Conservation (phyloP, 2,329 filamentous ascomycete genomes). For the Nectriaceae sp. region DNA sequence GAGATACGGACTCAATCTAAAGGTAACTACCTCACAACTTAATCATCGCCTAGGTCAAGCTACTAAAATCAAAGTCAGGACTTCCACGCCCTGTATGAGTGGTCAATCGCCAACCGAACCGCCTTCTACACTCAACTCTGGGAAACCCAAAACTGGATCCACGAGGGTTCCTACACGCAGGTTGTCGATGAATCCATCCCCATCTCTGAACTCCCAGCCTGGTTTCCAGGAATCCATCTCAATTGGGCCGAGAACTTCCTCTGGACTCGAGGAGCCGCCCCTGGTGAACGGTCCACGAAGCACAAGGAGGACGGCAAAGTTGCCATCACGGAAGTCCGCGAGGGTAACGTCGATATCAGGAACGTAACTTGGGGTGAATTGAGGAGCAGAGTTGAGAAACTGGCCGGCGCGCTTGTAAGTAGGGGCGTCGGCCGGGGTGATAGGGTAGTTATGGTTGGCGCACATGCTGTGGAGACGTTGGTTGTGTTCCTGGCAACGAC, state of each 20-base stretch:
- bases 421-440: slow-evolving; percentile 71
- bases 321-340: slow-evolving; percentile 72
- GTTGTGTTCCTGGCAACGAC: slow-evolving; percentile 69
- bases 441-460: slow-evolving; percentile 72
- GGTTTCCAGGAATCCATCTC: slow-evolving; percentile 74
- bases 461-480: slow-evolving; percentile 74
- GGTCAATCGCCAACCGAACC: slow-evolving; percentile 61
- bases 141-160: slow-evolving; percentile 59
- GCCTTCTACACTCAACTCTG: slow-evolving; percentile 70
- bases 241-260: slow-evolving; percentile 84
- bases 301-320: slow-evolving; percentile 72
- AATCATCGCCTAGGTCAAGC: neutral
- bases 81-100: slow-evolving; percentile 71
- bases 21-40: slow-evolving; percentile 42
- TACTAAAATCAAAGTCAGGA: slow-evolving; percentile 42
- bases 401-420: slow-evolving; percentile 67
- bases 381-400: slow-evolving; percentile 55
- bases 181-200: slow-evolving; percentile 70
- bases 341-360: slow-evolving; percentile 58
- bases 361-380: slow-evolving; percentile 70
- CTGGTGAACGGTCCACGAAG: slow-evolving; percentile 48
- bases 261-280: slow-evolving; percentile 53
- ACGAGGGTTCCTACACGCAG: slow-evolving; percentile 58
- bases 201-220: slow-evolving; percentile 72
- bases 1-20: slow-evolving; percentile 56